phyloP scores from a whole-genome alignment of 768 basidiomycete genomes.

The Paxillus ammoniavirescens region DNA sequence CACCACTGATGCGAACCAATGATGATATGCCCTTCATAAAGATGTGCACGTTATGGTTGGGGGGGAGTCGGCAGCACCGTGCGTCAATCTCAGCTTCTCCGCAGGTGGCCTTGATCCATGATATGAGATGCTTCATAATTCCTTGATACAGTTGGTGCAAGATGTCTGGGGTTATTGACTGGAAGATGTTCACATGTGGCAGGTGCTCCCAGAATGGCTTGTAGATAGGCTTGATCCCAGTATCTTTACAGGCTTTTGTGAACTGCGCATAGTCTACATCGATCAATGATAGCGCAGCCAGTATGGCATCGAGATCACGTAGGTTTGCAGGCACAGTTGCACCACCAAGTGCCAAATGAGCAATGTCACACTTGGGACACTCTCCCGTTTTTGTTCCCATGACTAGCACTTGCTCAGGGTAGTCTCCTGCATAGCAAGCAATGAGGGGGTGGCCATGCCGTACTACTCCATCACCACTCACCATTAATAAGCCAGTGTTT shows the following conservation, averaged over 20 bases:
- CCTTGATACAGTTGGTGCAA: constrained; percentile 38
- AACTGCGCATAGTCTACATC: not conserved
- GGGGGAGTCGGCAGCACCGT: not conserved
- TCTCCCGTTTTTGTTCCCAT: constrained; percentile 12
- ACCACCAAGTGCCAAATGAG: not conserved
- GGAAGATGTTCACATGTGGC: constrained; percentile 25
- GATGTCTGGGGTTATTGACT: constrained; percentile 30
- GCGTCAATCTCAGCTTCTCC: not conserved
- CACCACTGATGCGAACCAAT: not conserved
- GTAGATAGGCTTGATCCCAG: constrained; percentile 16
- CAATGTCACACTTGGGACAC: constrained; percentile 13
- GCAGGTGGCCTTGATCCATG: constrained; percentile 19
- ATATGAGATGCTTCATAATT: constrained; percentile 32
- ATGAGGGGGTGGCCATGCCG: constrained; percentile 35
- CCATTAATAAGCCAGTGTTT: constrained; percentile 28
- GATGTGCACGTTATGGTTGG: not conserved
- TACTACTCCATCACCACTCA: constrained; percentile 35
- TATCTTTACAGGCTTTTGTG: constrained; percentile 4
- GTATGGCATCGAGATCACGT: not conserved
- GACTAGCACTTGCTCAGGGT: constrained; percentile 20
- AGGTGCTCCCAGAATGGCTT: constrained; percentile 27
- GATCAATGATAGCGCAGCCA: not conserved
- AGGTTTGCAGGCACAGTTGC: not conserved
- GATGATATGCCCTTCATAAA: not conserved
- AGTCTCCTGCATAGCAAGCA: constrained; percentile 19